Base-by-base conservation (phyloP, 2,329 filamentous ascomycete genomes). In the Hypoxylon sp. region DNA sequence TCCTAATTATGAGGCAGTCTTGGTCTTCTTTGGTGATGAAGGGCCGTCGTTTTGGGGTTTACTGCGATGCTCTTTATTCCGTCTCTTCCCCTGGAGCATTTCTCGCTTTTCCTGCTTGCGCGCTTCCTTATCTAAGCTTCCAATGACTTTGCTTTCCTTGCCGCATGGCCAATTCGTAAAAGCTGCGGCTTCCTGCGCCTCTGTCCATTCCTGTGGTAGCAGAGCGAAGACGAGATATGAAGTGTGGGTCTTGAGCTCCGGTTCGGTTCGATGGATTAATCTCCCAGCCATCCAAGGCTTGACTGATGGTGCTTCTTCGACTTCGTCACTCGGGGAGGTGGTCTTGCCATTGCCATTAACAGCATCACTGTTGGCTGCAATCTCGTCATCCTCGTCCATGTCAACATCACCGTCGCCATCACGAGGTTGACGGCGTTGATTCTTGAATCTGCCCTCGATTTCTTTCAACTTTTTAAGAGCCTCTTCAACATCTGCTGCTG, bases 171-270 rank as follows among this genome's bases (percentile, higher is more conserved):
- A 93, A 69, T 86, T 88, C 57, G 86, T 83, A 71, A 86, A 81
- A 55, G 90, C 89, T 31, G 86, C 85, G 32, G 86, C 86, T 80
- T 99, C 96, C 72, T 97, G 93, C 67, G 92, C 92, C 37, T 89
- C 91, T 0, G 85, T 90, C 96, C 96, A 99, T 69, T 92, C 90
- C 47, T 89, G 86, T n/a, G 96, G 95, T 67, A 99, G 81, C 2
- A 96, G 84, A 0, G 96, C 96, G 82, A 99, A 99, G 3, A 97
- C 92, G 3, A 99, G 86, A 79, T 99, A 99, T n/a, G 92, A 96
- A 0, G 96, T 99, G 80, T 99, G 96, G 6, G 93, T 96, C 85
- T 97, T 98, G 67, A 98, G 83, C 76, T 99, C 96, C 0, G 90
- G 83, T 81, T 99, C 96, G 0, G 92, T 90, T 24, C 93, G 88